Base-by-base conservation (phyloP, 2,329 filamentous ascomycete species). In the Ophiocordyceps camponoti-rufipedis region DNA sequence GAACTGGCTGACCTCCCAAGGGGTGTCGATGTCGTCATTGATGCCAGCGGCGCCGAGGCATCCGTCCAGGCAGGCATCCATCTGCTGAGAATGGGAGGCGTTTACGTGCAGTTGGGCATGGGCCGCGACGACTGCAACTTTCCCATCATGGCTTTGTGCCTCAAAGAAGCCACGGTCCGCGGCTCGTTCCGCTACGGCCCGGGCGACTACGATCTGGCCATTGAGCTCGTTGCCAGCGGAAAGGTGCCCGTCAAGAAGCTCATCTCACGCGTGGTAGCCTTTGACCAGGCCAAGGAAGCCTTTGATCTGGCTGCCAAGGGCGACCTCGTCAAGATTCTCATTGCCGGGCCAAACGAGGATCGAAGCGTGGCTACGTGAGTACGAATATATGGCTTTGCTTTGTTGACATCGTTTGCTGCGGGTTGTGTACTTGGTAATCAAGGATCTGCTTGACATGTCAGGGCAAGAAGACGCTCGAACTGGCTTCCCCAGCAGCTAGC, bases 111-210 rank as follows among this genome's bases (percentile, higher is more conserved):
- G 66, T 85, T 80, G 48, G 88, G 88, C 46, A 94, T 95, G 86
- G 89, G 89, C 57, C 83, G 82, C 59, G 63, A 78, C 38, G 85
- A 94, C 56, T 88, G 95, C 61, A 83, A 65, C 9, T 94, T 95
- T 68, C 89, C 89, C 44, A 94, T 96, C 60, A 84, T 89, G 75
- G 82, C 84, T 5, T 71, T 93, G 58, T 93, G 87, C 61, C 72
- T 80, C 44, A 95, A 95, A 68, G 89, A 96, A 69, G 70, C 94
- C 44, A 93, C 80, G 11, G 73, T 84, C 42, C 84, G 82, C 58
- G 89, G 89, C 19, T 88, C 81, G 50, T 96, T 96, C 72, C 77
- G 89, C 38, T 96, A 96, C 62, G 81, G 81, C 4, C 75, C 78
- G 46, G 88, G 88, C 18, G 89, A 95, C 62, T 96, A 95, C 64